Evolutionary conservation across 495 filamentous ascomycete genomes (phyloP), one percentile per base, ranked within the genome.

Genomic region (Talaromyces thailandensis): DNA sequence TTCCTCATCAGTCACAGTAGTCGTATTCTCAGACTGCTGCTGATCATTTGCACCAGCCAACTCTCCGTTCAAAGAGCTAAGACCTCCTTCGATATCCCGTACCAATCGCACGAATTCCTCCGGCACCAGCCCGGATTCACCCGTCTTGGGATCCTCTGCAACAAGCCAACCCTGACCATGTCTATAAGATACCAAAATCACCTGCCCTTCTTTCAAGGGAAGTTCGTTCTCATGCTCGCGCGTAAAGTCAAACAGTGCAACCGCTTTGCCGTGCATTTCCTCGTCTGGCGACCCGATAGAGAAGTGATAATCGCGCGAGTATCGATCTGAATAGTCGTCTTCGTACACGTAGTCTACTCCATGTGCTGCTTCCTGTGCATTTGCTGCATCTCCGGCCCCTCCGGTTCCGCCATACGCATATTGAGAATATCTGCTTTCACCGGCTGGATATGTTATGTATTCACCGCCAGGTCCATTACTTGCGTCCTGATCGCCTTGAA

Each of bases 131-230:
- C 94, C 94, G 64, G 89, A 84, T 71, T 90, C 88, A 4, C 87
- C 91, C 3, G 92, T 96, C 70, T 86, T 90, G n/a, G 94, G 94
- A 67, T 98, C 95, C 74, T 95, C 88, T 3, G 95, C 94, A 25
- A 98, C 94, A 43, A 98, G 80, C 94, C 94, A 98, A 48, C 94
- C 94, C 74, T 96, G 91, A 21, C 93, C 93, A 71, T 98, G 92
- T 31, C 94, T 81, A 70, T 96, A 98, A 9, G 90, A 93, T 45
- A 98, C 93, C 82, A 92, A 92, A 51, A 98, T 96, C 60, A 97
- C 88, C 69, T 98, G 94, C 32, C 95, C 95, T 73, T 98, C 94
- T 0, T 88, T 86, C 21, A 98, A 77, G 16, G 91, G 92, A 14
- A 98, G 82, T 75, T 98, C 94, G 66, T 96, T 98, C 69, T 96